A percentile compares a stretch with the other conserved stretches of the same genome.
These are phyloP conservation scores for Mycena filopes DNA, from an alignment of 768 basidiomycete genomes.

Conservation along the genomic window DNA sequence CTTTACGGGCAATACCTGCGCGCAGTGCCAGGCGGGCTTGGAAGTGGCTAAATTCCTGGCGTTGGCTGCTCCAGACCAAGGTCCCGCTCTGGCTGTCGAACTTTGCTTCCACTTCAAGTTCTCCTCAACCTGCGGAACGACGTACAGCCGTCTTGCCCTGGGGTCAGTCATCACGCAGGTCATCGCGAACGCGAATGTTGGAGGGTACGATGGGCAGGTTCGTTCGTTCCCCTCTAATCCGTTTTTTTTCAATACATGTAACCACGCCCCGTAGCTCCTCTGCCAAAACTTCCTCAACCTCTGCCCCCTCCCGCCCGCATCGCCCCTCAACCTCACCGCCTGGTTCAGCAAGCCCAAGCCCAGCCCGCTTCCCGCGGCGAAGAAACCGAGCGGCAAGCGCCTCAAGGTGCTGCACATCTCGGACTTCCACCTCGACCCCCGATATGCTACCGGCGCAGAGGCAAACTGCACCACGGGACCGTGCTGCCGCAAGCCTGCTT, in stretches of 20 bases:
- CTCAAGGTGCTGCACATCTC: slow-evolving; percentile 83
- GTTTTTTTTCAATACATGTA: neutral
- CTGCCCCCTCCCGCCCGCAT: slow-evolving; percentile 67
- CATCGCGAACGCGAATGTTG: slow-evolving; percentile 73
- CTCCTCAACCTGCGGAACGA: slow-evolving; percentile 59
- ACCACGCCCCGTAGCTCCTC: slow-evolving; percentile 8
- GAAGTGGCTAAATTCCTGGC: slow-evolving; percentile 75
- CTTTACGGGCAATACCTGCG: slow-evolving; percentile 65
- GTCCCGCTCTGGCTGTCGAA: slow-evolving; percentile 63
- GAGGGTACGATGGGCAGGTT: slow-evolving; percentile 80
- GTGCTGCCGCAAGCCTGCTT: slow-evolving; percentile 70
- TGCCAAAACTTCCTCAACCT: slow-evolving; percentile 33
- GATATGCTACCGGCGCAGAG: slow-evolving; percentile 76
- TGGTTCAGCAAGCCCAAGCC: slow-evolving; percentile 88
- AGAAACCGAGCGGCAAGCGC: slow-evolving; percentile 68
- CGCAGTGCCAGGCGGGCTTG: slow-evolving; percentile 67
- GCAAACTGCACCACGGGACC: slow-evolving; percentile 75
- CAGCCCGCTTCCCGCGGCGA: slow-evolving; percentile 66
- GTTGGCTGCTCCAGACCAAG: slow-evolving; percentile 69
- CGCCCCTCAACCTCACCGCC: slow-evolving; percentile 67
- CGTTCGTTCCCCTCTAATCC: neutral
- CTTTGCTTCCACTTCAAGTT: slow-evolving; percentile 73
- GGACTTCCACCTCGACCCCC: slow-evolving; percentile 80
- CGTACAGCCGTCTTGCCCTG: slow-evolving; percentile 56
- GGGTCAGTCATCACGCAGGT: slow-evolving; percentile 79